phyloP scores from a whole-genome alignment of 1,284 basidiomycete species.

The Ustilago trichophora region DNA sequence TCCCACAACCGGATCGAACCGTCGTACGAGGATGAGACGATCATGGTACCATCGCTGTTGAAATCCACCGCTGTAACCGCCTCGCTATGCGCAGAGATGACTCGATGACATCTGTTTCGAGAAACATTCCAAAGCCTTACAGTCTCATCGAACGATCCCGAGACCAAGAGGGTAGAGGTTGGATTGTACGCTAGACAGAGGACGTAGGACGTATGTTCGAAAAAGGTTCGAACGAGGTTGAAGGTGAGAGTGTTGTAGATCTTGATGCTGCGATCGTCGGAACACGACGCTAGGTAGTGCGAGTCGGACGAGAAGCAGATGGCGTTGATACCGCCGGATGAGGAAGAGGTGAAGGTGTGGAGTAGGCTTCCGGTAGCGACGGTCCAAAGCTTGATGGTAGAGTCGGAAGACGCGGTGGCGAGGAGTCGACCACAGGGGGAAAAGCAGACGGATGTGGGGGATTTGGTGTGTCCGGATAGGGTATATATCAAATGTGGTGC shows the following conservation, averaged over 20 bases:
- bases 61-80: conserved; percentile 92
- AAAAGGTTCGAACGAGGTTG: conserved; percentile 66
- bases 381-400: conserved; percentile 61
- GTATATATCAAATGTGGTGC: conserved; percentile 62
- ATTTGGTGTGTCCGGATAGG: conserved; percentile 68
- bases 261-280: conserved; percentile 55
- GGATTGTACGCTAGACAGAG: conserved; percentile 92
- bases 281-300: conserved; percentile 53
- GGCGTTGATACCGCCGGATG: conserved; percentile 56
- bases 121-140: conserved; percentile 95
- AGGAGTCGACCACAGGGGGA: conserved; percentile 68
- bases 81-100: conserved; percentile 87
- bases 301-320: conserved; percentile 57
- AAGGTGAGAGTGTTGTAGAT: conserved; percentile 48
- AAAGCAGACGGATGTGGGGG: conserved; percentile 69
- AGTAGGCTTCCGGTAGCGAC: conserved; percentile 39
- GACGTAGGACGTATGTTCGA: conserved; percentile 90
- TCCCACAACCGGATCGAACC: conserved; percentile 89
- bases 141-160: conserved; percentile 92
- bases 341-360: conserved; percentile 30
- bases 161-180: conserved; percentile 84
- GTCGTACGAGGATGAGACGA: conserved; percentile 93
- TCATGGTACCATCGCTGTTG: conserved; percentile 91
- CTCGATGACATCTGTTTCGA: conserved; percentile 68
- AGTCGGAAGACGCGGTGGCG: conserved; percentile 65